Conservation (phyloP, 163 green algal genomes). For the Scenedesmus sp. region DNA sequence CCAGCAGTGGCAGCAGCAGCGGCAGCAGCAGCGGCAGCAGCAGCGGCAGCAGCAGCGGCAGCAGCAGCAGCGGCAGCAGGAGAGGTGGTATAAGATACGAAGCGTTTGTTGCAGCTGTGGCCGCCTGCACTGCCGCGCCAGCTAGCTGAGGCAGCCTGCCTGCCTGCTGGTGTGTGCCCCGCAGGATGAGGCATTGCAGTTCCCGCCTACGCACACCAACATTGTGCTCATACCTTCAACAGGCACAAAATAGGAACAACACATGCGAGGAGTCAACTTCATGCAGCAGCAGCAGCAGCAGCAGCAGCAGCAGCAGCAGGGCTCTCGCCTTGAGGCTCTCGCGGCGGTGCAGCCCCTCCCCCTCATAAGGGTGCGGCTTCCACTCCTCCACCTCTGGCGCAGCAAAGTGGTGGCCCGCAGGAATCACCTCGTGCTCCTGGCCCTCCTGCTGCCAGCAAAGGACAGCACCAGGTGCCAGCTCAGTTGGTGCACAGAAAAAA, state of each 20-base stretch:
- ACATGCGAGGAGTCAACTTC: too few relatives aligned
- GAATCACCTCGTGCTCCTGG: background rate
- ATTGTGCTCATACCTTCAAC: background rate
- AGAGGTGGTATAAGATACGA: background rate
- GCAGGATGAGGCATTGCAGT: too few relatives aligned
- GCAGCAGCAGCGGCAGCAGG: background rate
- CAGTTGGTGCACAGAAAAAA: background rate
- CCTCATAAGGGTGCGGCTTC: conserved; percentile 37
- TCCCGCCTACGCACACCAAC: too few relatives aligned
- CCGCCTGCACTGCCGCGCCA: too few relatives aligned
- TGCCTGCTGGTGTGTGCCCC: too few relatives aligned
- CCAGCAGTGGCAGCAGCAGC: conserved; percentile 6
- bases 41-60: background rate
- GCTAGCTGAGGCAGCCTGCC: too few relatives aligned
- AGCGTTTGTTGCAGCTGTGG: background rate
- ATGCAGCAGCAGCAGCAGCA: background rate
- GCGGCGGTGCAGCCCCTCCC: conserved; percentile 31
- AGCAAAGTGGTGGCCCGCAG: conserved; percentile 43
- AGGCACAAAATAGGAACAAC: too few relatives aligned
- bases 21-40: background rate
- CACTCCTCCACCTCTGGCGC: conserved; percentile 44
- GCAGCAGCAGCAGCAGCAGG: background rate
- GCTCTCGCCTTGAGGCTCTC: conserved; percentile 30
- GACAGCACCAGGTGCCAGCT: background rate
- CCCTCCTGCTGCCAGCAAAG: background rate